These are phyloP conservation scores for Wickerhamiella occidentalis DNA, from an alignment of 805 yeast genomes.

Conservation along the genomic window DNA sequence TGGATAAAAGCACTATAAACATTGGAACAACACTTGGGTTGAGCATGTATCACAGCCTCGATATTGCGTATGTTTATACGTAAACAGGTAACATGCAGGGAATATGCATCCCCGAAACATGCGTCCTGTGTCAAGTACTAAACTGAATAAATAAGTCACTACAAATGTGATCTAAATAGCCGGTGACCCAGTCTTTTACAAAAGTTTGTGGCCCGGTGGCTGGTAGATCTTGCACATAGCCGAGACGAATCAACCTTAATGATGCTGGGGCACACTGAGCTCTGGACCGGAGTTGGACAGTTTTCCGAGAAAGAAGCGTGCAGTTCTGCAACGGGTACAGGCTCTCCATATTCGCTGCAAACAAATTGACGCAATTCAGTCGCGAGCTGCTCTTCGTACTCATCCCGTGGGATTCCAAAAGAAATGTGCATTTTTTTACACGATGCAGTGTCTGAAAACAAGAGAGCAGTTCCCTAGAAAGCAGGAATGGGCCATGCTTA, in stretches of 20 bases:
- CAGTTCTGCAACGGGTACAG: not conserved
- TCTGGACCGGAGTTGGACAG: not conserved
- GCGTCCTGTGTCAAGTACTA: too few relatives aligned
- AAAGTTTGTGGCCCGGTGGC: too few relatives aligned
- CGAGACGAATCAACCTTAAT: not conserved
- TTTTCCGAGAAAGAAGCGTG: not conserved
- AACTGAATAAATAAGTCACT: not conserved
- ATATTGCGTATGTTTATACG: too few relatives aligned
- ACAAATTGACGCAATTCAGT: conserved; percentile 2
- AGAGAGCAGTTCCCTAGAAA: not conserved
- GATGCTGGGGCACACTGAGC: not conserved
- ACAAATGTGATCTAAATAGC: not conserved
- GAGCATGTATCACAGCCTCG: too few relatives aligned
- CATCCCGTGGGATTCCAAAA: not conserved
- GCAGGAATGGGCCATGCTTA: too few relatives aligned
- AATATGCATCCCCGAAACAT: too few relatives aligned
- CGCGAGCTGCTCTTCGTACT: conserved; percentile 10
- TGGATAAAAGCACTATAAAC: too few relatives aligned
- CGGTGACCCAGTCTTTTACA: not conserved
- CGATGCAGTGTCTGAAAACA: too few relatives aligned
- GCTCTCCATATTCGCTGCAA: conserved; percentile 1
- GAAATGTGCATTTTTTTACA: conserved; percentile 9
- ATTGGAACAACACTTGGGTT: too few relatives aligned
- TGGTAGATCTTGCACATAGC: too few relatives aligned
- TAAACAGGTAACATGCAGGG: too few relatives aligned